Conservation (phyloP, 2,329 filamentous ascomycete species). For the Pseudocercospora cruenta region DNA sequence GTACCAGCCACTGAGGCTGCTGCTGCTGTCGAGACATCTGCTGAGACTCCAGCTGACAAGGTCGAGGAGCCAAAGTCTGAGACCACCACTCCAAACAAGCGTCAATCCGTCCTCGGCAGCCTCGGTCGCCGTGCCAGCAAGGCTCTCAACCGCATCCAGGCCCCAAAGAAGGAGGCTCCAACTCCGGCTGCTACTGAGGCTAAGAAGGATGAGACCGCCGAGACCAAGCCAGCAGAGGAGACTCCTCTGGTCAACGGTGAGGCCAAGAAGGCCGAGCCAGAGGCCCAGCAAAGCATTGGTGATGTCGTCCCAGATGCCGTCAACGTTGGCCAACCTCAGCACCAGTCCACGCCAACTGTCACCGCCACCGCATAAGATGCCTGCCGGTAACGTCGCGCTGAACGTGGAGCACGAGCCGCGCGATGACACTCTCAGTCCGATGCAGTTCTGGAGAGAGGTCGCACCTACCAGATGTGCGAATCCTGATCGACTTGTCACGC, state of each 20-base stretch:
- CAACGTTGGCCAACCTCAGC: slow-evolving; percentile 35
- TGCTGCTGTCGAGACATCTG: slow-evolving; percentile 37
- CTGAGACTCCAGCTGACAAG: slow-evolving; percentile 30
- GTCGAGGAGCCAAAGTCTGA: slow-evolving; percentile 29
- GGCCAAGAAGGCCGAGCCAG: slow-evolving; percentile 27
- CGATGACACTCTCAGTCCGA: slow-evolving; percentile 7
- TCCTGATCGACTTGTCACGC: background rate
- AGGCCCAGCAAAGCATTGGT: slow-evolving; percentile 34
- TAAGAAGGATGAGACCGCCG: slow-evolving; percentile 30
- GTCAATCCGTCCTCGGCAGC: slow-evolving; percentile 38
- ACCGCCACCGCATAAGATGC: slow-evolving; percentile 38
- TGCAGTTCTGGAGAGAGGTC: slow-evolving; percentile 11
- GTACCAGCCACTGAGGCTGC: slow-evolving; percentile 35
- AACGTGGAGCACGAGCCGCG: background rate
- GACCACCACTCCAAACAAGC: slow-evolving; percentile 36
- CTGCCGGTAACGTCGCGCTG: slow-evolving; percentile 13
- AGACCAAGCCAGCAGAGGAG: slow-evolving; percentile 31
- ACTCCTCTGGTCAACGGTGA: slow-evolving; percentile 29
- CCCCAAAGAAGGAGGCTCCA: slow-evolving; percentile 37
- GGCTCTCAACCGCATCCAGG: slow-evolving; percentile 36
- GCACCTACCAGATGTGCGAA: background rate
- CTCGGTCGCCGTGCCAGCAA: slow-evolving; percentile 42
- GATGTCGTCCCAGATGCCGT: slow-evolving; percentile 37
- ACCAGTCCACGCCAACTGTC: slow-evolving; percentile 36
- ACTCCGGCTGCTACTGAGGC: slow-evolving; percentile 25